These are phyloP conservation scores for Leucocoprinus leucothites DNA, from an alignment of 768 basidiomycete genomes.

Conservation along the genomic window DNA sequence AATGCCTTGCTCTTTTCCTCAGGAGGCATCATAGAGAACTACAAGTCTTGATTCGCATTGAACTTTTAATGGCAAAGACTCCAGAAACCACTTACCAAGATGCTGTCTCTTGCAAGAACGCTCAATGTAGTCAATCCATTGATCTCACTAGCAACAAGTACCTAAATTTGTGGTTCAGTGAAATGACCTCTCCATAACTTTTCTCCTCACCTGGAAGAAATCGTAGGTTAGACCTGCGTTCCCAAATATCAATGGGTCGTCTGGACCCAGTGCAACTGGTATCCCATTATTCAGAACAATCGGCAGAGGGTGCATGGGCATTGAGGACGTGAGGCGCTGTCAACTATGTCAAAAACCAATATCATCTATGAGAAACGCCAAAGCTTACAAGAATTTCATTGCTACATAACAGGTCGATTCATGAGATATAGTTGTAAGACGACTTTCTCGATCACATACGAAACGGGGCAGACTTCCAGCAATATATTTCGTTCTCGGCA, in stretches of 20 bases:
- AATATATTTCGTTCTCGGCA: conserved; percentile 63
- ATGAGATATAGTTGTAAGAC: neutral
- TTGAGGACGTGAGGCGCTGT: conserved; percentile 72
- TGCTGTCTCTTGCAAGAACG: conserved; percentile 62
- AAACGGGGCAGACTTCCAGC: conserved; percentile 78
- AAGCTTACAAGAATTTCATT: conserved; percentile 65
- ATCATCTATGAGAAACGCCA: neutral
- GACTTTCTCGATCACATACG: conserved; percentile 39
- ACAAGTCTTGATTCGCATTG: neutral
- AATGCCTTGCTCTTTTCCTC: conserved; percentile 44
- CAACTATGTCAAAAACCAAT: neutral
- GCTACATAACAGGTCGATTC: conserved; percentile 26
- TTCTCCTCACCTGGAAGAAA: conserved; percentile 51
- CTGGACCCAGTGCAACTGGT: conserved; percentile 66
- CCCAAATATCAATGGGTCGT: conserved; percentile 75
- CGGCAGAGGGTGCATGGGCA: conserved; percentile 77
- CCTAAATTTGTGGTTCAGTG: neutral
- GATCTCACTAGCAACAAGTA: conserved; percentile 68
- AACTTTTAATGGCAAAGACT: neutral
- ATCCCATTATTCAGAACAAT: conserved; percentile 70
- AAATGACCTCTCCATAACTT: neutral
- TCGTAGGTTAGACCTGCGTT: conserved; percentile 77
- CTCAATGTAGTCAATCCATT: conserved; percentile 62
- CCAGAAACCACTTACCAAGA: conserved; percentile 38
- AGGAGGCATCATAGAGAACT: conserved; percentile 51